Base-by-base conservation (phyloP, 352 stramenopile genomes). In the Phytopythium montanum region DNA sequence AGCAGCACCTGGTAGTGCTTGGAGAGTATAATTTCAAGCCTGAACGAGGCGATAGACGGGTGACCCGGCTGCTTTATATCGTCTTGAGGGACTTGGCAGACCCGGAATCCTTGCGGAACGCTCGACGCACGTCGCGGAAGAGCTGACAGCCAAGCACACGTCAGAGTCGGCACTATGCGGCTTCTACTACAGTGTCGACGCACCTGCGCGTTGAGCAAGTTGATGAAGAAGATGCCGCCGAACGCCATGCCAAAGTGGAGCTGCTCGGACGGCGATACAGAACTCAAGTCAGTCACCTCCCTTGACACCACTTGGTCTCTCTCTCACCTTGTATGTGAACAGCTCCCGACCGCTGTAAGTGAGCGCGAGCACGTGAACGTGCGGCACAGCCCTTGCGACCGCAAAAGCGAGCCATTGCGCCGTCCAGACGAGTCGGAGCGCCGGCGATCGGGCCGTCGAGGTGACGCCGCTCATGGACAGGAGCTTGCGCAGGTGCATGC, bases 401-500 rank as follows among this genome's bases (percentile, higher is more conserved):
- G 66, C 49, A 41, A 92, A 90, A n/a, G 62, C 62, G 13, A 36
- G 34, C 83, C 83, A 92, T 56, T 92, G 83, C 12, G 75, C 54
- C 4, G 36, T 34, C 83, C 83, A 92, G 19, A 92, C 71, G 39
- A 58, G 66, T 21, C 59, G 68, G 42, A 85, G 66, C 23, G 65
- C 26, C 1, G 31, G 31, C 44, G 76, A 87, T 16, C 59, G 38
- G 10, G 21, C 36, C 19, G 74, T 56, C 10, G 70, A 65, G 31
- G 25, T 16, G 64, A 72, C 85, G 31, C 68, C 70, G 56, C 73
- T 87, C 79, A 92, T 92, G 19, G 70, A 61, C 68, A 92, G 66
- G 21, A 92, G 70, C 69, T 90, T 92, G 42, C 83, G 76, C 54
- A 76, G 55, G 52, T 92, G 83, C 83, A 92, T 88, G 65, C 79